Evolutionary conservation across 2,329 filamentous ascomycete genomes (phyloP), one percentile per base, ranked within the genome.

Genomic region (Fusarium heterosporum): DNA sequence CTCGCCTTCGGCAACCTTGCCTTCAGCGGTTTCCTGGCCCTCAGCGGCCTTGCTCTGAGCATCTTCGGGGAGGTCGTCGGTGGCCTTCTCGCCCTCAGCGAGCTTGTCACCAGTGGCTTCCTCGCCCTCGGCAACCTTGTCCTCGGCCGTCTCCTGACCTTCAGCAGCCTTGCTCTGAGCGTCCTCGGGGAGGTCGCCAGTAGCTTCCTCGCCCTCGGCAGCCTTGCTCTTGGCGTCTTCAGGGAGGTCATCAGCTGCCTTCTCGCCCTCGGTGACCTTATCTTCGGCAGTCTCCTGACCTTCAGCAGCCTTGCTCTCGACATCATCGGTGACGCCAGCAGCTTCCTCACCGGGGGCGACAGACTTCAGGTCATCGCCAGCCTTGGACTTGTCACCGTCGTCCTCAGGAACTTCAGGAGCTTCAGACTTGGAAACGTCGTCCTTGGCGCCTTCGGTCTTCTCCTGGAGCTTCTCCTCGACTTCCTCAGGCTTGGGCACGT

Each of bases 351-450:
- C 68, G 0, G 65, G 68, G 36, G 63, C 69, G 72, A 86, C 85
- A 10, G 80, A 74, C 74, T 88, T 88, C 78, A 69, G 28, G 25
- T 58, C 56, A 10, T 70, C 64, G 14, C 64, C 65, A 26, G 66
- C 34, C 52, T 71, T 69, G 8, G 61, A 69, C 54, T 69, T 62
- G 19, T 51, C 58, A n/a, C 40, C 57, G 1, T 61, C 64, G 4
- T 66, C 61, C 13, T 38, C 51, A 32, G 57, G 78, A 72, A 39
- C 36, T 16, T 64, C 60, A 19, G 63, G 55, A 7, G 48, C 40
- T 14, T 66, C 63, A 4, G 61, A 57, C 42, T 61, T 59, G 19
- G 67, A 30, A 3, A 77, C 60, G 72, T 79, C 62, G 25, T 57
- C 51, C 43, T 69, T 29, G 11, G 48, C 58, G 22, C 28, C 66